Percentiles rank a stretch among this genome's conserved stretches.
phyloP scores from a whole-genome alignment of 1,284 basidiomycete genomes.

The Phaffia rhodozyma region DNA sequence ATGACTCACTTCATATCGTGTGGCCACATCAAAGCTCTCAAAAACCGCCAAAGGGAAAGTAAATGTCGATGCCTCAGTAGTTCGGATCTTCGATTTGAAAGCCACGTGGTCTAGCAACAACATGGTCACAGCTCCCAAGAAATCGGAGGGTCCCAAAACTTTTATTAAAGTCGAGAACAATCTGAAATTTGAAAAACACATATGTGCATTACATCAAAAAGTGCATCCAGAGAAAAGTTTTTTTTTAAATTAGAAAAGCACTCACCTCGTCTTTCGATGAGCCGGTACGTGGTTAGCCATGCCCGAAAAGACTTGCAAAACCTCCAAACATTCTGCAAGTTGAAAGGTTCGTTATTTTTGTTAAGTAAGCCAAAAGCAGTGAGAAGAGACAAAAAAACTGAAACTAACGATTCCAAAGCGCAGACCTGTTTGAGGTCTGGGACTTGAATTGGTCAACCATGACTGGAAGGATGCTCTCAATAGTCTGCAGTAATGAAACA shows the following conservation, averaged over 20 bases:
- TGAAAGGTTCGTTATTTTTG: neutral
- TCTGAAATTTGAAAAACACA: constrained; percentile 79
- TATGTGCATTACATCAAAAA: no score
- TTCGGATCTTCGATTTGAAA: constrained; percentile 52
- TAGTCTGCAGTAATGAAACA: constrained; percentile 45
- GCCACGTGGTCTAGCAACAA: constrained; percentile 69
- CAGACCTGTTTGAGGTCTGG: constrained; percentile 23
- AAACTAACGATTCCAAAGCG: constrained; percentile 13
- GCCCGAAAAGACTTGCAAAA: constrained; percentile 37
- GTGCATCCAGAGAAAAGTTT: no score
- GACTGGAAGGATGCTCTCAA: constrained; percentile 85
- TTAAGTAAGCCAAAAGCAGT: no score
- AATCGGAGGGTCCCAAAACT: constrained; percentile 67
- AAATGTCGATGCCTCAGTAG: constrained; percentile 51
- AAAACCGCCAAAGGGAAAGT: constrained; percentile 54
- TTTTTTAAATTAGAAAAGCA: neutral
- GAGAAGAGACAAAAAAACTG: no score
- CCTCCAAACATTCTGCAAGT: constrained; percentile 27
- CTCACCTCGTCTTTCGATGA: constrained; percentile 31
- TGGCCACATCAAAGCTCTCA: constrained; percentile 44
- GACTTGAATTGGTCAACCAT: constrained; percentile 64
- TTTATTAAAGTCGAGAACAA: constrained; percentile 88
- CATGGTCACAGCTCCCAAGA: constrained; percentile 73
- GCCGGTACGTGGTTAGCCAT: constrained; percentile 36
- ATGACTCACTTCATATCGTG: constrained; percentile 48